Percentiles rank a stretch among this genome's conserved stretches.
phyloP scores from a whole-genome alignment of 495 filamentous ascomycete species.

The Podospora pseudoanserina region DNA sequence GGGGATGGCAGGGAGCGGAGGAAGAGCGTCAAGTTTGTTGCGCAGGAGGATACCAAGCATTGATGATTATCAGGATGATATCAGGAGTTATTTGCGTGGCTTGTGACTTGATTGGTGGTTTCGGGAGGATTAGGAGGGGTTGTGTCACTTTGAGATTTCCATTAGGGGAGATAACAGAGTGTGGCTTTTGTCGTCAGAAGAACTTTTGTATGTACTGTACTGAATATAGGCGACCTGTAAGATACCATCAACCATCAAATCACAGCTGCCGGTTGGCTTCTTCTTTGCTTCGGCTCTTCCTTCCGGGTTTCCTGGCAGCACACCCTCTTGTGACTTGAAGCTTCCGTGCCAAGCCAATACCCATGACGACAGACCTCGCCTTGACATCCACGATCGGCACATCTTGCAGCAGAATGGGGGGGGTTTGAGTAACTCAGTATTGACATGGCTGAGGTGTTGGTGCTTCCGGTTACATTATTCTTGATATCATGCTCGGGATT shows the following conservation, averaged over 20 bases:
- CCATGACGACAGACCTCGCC: neutral
- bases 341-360: neutral
- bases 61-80: neutral
- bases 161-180: neutral
- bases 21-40: constrained; percentile 55
- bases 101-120: neutral
- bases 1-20: constrained; percentile 36
- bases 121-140: neutral
- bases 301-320: neutral
- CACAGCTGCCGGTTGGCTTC: neutral
- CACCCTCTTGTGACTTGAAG: neutral
- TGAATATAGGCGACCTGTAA: neutral
- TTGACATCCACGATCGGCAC: neutral
- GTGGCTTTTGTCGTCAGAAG: neutral
- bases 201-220: neutral
- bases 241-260: neutral
- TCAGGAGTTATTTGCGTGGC: neutral
- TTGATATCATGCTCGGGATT: neutral
- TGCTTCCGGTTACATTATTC: neutral
- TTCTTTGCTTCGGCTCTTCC: neutral
- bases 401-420: neutral
- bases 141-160: neutral
- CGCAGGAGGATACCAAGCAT: constrained; percentile 21
- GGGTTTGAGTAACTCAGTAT: neutral
- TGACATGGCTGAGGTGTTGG: neutral